Base-by-base conservation (phyloP, 768 basidiomycete genomes). In the Mycena olivaceomarginata region DNA sequence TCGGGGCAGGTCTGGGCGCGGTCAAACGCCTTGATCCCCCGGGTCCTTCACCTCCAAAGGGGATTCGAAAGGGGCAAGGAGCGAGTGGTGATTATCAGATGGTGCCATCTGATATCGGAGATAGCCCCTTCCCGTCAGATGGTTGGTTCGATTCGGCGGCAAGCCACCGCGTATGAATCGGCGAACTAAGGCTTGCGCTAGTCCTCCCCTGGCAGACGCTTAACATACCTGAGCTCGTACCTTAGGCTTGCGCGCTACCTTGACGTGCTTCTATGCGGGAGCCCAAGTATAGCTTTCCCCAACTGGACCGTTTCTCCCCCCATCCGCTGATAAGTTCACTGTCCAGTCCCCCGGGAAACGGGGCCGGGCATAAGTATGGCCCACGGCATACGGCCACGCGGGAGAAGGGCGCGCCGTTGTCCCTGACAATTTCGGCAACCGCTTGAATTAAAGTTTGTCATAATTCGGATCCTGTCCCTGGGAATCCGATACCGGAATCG, bases 71-170 rank as follows among this genome's bases (percentile, higher is more conserved):
- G 43, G 15, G 25, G 25, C 25, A 2, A 25, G 25, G 25, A 25
- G 43, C 43, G 43, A 45, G 43, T 2, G n/a, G n/a, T 8, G 43
- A 51, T 51, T 53, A 68, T 68, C 51, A 56, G 67, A 68, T 68
- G 67, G 20, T 7, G n/a, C n/a, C 39, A 68, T 68, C 67, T 68
- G 67, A 68, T 68, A 11, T 56, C 53, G 67, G 67, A 41, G 67
- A 40, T 68, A 39, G 67, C 67, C 67, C n/a, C 15, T 22, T 22
- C 11, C 66, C 66, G 66, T 51, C 45, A 16, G 45, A 45, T 31
- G 45, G 25, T 8, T 8, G 45, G 65, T 67, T 67, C 45, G 25
- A 31, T 56, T 56, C 53, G 53, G 53, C 5, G 43, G 31, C 31
- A 31, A 31, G 31, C 31, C 31, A 31, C 31, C 43, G 43, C 43